Base-by-base conservation (phyloP, 805 yeast genomes). In the Metschnikowia kunwiensis region DNA sequence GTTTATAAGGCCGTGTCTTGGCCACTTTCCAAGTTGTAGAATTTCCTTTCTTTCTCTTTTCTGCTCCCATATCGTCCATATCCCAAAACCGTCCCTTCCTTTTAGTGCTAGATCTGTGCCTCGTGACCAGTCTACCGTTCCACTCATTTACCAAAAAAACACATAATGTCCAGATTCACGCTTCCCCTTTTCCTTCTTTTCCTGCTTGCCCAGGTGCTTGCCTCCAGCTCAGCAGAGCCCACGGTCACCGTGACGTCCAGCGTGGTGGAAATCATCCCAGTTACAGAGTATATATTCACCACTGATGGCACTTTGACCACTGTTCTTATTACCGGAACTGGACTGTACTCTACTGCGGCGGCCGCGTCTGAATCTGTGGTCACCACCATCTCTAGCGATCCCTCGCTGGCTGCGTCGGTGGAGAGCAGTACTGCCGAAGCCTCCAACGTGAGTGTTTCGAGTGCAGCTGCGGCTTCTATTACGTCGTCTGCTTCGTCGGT, bases 241-340 rank as follows among this genome's bases (percentile, higher is more conserved):
- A 32, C 42, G 9, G 29, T 32, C 19, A 44, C 49, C 10, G 44
- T 42, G 7, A 53, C 58, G n/a, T 31, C 41, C 16, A 34, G 37
- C 13, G 36, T 43, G 13, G 38, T 34, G n/a, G 60, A 52, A 15
- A 28, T 45, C n/a, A 45, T 56, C 7, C 61, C 70, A 1, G 47
- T 45, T 14, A 57, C 68, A 13, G 57, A 58, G 13, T 64, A 63
- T 42, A 45, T 61, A 19, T 65, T 46, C 44, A 60, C 68, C 17
- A 49, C 53, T 11, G 48, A 44, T 16, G 68, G 69, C 2, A 40
- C 34, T 5, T 38, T 45, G 41, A 47, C 70, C 22, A 58, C 66
- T n/a, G 35, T 47, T 7, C 48, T 54, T 8, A 42, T 49, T 19
- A 40, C 51, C 10, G 57, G 55, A n/a, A 42, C 47, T 7, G 47